Evolutionary conservation across 2,329 filamentous ascomycete genomes (phyloP).

Genomic region (Colletotrichum gigasporum): DNA sequence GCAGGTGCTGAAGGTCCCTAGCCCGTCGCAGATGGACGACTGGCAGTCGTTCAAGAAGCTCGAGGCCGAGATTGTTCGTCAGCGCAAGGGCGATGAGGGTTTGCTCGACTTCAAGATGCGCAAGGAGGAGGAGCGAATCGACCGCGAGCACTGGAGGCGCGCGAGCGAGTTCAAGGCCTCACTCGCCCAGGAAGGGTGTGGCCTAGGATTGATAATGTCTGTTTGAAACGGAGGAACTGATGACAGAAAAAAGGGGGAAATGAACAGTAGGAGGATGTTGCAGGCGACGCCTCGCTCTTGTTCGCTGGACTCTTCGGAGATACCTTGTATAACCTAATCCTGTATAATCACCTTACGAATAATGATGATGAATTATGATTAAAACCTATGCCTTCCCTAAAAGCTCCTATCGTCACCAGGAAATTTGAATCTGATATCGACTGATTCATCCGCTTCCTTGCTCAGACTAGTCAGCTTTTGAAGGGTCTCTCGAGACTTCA

Average conservation of each 20-base stretch:
- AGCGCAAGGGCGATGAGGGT: constrained; percentile 29
- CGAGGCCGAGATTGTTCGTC: constrained; percentile 30
- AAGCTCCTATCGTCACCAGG: neutral
- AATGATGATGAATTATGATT: constrained; percentile 22
- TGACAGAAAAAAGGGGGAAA: neutral
- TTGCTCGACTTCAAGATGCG: constrained; percentile 29
- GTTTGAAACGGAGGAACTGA: neutral
- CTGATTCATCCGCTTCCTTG: too few species aligned
- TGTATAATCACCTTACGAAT: constrained; percentile 22
- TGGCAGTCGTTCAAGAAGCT: constrained; percentile 60
- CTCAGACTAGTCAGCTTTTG: too few species aligned
- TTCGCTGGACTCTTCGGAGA: neutral
- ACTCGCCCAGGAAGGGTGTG: constrained; percentile 15
- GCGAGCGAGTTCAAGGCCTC: constrained; percentile 30
- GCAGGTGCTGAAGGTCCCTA: constrained; percentile 55
- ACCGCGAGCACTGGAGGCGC: constrained; percentile 30
- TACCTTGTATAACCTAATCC: constrained; percentile 28
- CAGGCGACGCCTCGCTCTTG: neutral
- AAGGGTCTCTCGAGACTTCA: too few species aligned
- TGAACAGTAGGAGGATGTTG: neutral
- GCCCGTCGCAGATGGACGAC: constrained; percentile 65
- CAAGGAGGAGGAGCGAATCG: constrained; percentile 32
- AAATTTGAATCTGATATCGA: too few species aligned
- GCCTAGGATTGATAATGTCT: constrained; percentile 10
- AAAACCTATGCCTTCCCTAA: neutral